Conservation (phyloP, 2,329 filamentous ascomycete genomes). For the Talaromyces rugulosus region DNA sequence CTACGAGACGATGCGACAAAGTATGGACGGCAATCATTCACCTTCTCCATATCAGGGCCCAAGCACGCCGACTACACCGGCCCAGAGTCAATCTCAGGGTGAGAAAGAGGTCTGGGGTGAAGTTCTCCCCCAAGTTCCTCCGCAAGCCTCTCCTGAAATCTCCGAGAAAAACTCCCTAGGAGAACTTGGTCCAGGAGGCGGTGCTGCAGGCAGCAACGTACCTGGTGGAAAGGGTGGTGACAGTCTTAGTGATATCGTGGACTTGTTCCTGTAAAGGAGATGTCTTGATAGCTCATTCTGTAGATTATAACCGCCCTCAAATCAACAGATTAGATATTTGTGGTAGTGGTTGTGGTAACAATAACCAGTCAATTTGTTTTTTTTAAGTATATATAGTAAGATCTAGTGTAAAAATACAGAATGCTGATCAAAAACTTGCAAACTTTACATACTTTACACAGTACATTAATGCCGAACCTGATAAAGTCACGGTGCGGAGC, state of each 20-base stretch:
- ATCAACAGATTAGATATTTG: neutral
- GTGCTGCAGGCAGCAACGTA: slow-evolving; percentile 18
- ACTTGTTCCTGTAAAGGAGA: neutral
- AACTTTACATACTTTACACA: neutral
- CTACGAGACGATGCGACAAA: slow-evolving; percentile 59
- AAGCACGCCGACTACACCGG: neutral
- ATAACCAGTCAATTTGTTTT: neutral
- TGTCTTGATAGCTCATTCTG: neutral
- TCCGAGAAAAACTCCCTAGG: slow-evolving; percentile 17
- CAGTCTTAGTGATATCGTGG: slow-evolving; percentile 18
- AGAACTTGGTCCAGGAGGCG: slow-evolving; percentile 14
- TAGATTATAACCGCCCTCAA: neutral
- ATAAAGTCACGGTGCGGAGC: neutral
- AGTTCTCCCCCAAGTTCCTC: neutral
- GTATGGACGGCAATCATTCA: slow-evolving; percentile 32
- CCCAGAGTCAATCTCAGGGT: slow-evolving; percentile 15
- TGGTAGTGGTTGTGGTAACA: neutral
- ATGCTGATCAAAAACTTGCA: neutral
- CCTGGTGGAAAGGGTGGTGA: slow-evolving; percentile 15
- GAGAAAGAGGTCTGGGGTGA: slow-evolving; percentile 24
- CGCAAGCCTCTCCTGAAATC: neutral
- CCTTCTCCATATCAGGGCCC: neutral
- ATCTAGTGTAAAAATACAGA: neutral
- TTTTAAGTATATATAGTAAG: neutral
- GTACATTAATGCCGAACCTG: too few relatives aligned